Conservation (phyloP, 2,329 filamentous ascomycete species). For the Trichoderma sp. region DNA sequence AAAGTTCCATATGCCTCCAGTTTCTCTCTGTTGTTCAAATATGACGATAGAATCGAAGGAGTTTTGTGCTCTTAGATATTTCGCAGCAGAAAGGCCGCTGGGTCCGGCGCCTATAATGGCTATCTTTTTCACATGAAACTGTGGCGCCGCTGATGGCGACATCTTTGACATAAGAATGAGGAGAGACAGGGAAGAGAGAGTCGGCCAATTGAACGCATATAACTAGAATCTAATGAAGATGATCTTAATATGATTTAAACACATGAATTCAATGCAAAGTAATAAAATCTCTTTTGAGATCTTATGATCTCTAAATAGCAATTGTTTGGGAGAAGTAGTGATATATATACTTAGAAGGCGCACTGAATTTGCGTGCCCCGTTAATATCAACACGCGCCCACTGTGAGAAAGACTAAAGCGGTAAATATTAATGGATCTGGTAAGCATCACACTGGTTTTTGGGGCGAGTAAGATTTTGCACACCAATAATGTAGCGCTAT, state of each 20-base stretch:
- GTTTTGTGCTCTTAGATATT: constrained; percentile 74
- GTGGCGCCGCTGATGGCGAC: not conserved
- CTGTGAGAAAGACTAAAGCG: not conserved
- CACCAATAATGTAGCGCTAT: not conserved
- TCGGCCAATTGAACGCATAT: not conserved
- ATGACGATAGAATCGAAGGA: constrained; percentile 69
- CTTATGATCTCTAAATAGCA: not conserved
- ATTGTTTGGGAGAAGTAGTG: not conserved
- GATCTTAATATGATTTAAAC: not conserved
- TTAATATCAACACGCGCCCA: not conserved
- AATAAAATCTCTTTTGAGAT: not conserved
- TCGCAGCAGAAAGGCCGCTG: constrained; percentile 74
- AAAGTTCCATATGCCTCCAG: constrained; percentile 84
- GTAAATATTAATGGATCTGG: not conserved
- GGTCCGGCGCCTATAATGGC: constrained; percentile 85
- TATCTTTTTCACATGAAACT: constrained; percentile 59
- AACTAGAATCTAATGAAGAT: not conserved
- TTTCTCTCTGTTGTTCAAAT: constrained; percentile 76
- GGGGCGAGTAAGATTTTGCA: not conserved
- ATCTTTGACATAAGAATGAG: not conserved
- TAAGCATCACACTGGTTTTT: not conserved
- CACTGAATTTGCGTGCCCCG: not conserved
- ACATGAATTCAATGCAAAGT: not conserved
- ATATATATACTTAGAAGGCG: not conserved
- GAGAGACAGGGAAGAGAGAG: no score